These are phyloP conservation scores for Suillus paluster DNA, from an alignment of 768 basidiomycete species.

Conservation along the genomic window DNA sequence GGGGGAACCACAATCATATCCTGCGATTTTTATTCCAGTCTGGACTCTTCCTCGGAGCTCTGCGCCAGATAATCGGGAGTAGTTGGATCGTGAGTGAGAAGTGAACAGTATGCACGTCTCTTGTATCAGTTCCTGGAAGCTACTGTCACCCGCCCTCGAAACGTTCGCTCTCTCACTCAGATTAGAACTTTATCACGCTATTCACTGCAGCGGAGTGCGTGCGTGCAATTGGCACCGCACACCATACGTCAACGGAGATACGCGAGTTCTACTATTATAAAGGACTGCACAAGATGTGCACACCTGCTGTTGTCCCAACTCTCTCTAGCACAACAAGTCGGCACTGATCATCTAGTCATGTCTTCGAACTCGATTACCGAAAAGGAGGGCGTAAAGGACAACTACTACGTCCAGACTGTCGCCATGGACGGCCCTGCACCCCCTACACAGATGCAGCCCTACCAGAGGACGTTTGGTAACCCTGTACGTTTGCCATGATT, in stretches of 20 bases:
- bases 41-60: constrained; percentile 3
- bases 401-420: constrained; percentile 30
- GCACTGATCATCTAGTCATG: constrained; percentile 16
- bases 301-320: neutral
- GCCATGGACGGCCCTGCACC: constrained; percentile 20
- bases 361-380: constrained; percentile 22
- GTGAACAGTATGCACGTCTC: neutral
- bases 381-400: constrained; percentile 23
- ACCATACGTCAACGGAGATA: neutral
- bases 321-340: constrained; percentile 4
- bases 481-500: constrained; percentile 16
- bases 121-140: constrained; percentile 13
- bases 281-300: constrained; percentile 3
- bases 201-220: neutral
- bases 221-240: constrained; percentile 7
- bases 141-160: constrained; percentile 3
- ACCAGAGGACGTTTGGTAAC: constrained; percentile 29
- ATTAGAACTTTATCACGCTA: constrained; percentile 2
- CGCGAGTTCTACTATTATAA: constrained; percentile 23
- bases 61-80: constrained; percentile 17
- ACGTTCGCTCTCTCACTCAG: constrained; percentile 11
- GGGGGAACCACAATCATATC: neutral
- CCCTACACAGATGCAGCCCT: constrained; percentile 24
- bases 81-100: constrained; percentile 18
- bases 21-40: constrained; percentile 9